Percentiles rank a stretch among this genome's conserved stretches.
These are phyloP conservation scores for Cokeromyces recurvatus DNA, from an alignment of 371 early-diverging fungal genomes.

Conservation along the genomic window DNA sequence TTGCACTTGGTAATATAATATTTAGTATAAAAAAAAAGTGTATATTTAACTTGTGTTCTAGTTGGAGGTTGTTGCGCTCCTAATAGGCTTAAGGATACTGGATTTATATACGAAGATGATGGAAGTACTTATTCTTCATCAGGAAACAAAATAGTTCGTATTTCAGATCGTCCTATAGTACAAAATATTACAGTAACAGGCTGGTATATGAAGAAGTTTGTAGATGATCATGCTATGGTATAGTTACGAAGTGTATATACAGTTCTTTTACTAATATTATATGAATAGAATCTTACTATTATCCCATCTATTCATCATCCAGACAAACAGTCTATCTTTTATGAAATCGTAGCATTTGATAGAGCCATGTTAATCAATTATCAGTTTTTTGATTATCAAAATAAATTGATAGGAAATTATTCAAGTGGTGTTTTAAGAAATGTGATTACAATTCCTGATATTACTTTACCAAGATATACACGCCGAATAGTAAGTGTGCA, in stretches of 20 bases:
- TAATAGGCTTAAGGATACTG: conserved; percentile 29
- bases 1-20: conserved; percentile 26
- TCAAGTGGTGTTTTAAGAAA: conserved; percentile 35
- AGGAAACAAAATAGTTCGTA: conserved; percentile 29
- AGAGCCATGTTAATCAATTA: conserved; percentile 36
- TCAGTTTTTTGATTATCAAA: conserved; percentile 24
- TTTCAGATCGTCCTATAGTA: conserved; percentile 30
- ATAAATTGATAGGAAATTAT: conserved; percentile 21
- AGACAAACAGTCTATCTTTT: conserved; percentile 39
- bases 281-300: conserved; percentile 36
- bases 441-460: conserved; percentile 24
- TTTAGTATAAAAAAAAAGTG: background rate
- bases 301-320: conserved; percentile 30
- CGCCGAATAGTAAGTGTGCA: conserved; percentile 27
- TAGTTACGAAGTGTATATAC: background rate
- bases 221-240: conserved; percentile 45
- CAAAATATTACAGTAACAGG: conserved; percentile 33
- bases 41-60: background rate
- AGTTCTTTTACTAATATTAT: background rate
- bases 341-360: conserved; percentile 29
- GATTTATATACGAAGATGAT: conserved; percentile 32
- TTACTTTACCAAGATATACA: conserved; percentile 33
- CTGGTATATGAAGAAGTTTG: conserved; percentile 40
- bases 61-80: conserved; percentile 48
- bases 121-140: conserved; percentile 23